Conservation (phyloP, 768 basidiomycete species). For the Hemileccinum impolitum region DNA sequence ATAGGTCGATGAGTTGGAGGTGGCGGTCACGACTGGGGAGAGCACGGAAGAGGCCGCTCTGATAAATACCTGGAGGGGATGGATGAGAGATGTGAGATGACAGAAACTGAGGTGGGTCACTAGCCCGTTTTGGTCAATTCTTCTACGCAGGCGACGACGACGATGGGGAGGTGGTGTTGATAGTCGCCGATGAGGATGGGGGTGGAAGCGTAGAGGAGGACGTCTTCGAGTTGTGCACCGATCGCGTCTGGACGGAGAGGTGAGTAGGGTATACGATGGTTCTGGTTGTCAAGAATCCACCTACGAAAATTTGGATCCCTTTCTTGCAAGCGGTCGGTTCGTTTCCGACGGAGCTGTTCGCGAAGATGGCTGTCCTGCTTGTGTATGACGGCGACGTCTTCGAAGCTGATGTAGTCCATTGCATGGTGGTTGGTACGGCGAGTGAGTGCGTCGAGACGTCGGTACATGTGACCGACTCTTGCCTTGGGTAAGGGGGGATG, state of each 20-base stretch:
- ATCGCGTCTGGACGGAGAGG: constrained; percentile 30
- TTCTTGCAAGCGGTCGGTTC: constrained; percentile 15
- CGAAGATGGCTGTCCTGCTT: constrained; percentile 19
- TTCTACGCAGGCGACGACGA: constrained; percentile 42
- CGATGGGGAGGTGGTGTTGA: constrained; percentile 37
- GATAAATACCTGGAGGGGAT: constrained; percentile 38
- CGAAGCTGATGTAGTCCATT: constrained; percentile 26
- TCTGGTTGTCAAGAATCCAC: constrained; percentile 2
- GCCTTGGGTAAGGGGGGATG: constrained; percentile 18
- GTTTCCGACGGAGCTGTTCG: constrained; percentile 22
- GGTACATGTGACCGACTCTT: constrained; percentile 20
- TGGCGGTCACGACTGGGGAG: constrained; percentile 40
- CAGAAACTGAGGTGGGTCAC: not conserved
- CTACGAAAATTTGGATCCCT: constrained; percentile 26
- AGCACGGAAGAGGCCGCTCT: constrained; percentile 41
- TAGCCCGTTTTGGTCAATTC: constrained; percentile 45
- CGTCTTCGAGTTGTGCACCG: constrained; percentile 34
- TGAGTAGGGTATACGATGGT: not conserved
- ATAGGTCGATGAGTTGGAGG: constrained; percentile 36
- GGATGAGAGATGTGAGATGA: not conserved
- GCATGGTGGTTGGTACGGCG: constrained; percentile 21
- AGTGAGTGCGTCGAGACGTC: constrained; percentile 23
- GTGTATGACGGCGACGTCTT: constrained; percentile 20
- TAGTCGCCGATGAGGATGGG: constrained; percentile 35
- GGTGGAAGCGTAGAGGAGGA: constrained; percentile 31